Evolutionary conservation across 768 basidiomycete species (phyloP).

Genomic region (Trametes maxima): DNA sequence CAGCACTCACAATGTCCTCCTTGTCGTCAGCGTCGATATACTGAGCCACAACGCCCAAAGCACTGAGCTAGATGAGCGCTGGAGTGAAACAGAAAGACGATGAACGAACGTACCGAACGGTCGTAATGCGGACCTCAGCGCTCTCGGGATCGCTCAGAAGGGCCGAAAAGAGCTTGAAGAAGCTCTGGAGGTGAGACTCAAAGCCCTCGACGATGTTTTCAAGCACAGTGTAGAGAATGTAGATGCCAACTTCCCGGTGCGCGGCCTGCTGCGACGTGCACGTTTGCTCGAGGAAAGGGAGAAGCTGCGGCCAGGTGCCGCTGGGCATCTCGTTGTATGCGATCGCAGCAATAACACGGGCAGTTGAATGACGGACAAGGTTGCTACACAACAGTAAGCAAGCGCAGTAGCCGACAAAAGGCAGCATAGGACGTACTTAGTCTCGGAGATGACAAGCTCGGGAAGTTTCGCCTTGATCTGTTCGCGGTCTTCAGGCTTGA

Average conservation of each 20-base stretch:
- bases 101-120: conserved; percentile 60
- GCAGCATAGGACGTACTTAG: conserved; percentile 55
- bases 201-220: conserved; percentile 92
- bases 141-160: conserved; percentile 84
- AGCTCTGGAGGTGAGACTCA: conserved; percentile 67
- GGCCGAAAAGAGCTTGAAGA: conserved; percentile 79
- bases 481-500: conserved; percentile 66
- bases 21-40: conserved; percentile 91
- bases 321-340: conserved; percentile 83
- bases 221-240: conserved; percentile 86
- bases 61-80: conserved; percentile 43
- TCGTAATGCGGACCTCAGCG: conserved; percentile 86
- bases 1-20: conserved; percentile 68
- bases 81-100: neutral
- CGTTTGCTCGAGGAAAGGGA: conserved; percentile 84
- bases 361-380: conserved; percentile 89
- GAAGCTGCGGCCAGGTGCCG: conserved; percentile 82
- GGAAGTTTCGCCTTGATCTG: conserved; percentile 87
- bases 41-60: conserved; percentile 91
- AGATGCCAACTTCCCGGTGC: conserved; percentile 91
- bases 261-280: conserved; percentile 65
- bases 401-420: conserved; percentile 10
- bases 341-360: conserved; percentile 91
- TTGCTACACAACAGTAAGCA: conserved; percentile 50
- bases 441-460: conserved; percentile 73